Percentiles rank a stretch among this genome's conserved stretches.
These are phyloP conservation scores for Aspergillus vadensis DNA, from an alignment of 2,329 filamentous ascomycete genomes.

Conservation along the genomic window DNA sequence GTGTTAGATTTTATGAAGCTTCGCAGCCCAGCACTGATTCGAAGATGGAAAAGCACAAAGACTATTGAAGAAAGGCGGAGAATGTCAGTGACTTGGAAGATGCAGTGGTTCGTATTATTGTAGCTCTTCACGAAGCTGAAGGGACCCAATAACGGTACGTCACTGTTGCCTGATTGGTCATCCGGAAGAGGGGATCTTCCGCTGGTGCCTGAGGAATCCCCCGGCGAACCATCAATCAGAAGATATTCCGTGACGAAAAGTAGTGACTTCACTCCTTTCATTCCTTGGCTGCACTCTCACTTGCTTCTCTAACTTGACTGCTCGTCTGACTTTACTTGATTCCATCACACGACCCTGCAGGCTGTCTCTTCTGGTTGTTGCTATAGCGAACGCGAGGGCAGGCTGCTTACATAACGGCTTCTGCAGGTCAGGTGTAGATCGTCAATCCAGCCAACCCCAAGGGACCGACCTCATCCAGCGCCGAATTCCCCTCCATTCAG, in stretches of 20 bases:
- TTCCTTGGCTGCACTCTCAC: background rate
- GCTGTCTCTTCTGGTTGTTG: background rate
- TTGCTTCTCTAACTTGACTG: background rate
- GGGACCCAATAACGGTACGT: slow-evolving; percentile 30
- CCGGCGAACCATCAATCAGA: background rate
- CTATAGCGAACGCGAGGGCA: background rate
- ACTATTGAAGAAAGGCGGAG: background rate
- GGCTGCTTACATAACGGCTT: slow-evolving; percentile 21
- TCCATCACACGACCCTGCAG: background rate
- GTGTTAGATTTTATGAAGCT: background rate
- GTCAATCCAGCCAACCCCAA: slow-evolving; percentile 4
- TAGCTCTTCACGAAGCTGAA: slow-evolving; percentile 10
- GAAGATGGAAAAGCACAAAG: background rate
- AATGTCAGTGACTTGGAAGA: background rate
- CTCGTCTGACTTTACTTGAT: background rate
- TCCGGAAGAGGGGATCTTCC: slow-evolving; percentile 32
- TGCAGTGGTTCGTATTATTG: background rate
- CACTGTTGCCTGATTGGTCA: slow-evolving; percentile 44
- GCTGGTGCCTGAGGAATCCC: slow-evolving; percentile 20
- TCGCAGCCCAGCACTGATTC: background rate
- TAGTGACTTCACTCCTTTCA: background rate
- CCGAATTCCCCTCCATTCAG: background rate
- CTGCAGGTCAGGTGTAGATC: slow-evolving; percentile 13
- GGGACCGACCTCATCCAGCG: slow-evolving; percentile 1
- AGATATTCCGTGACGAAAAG: background rate